Evolutionary conservation across 306 rosid species (phyloP).

Genomic region (Vigna hirtella): DNA sequence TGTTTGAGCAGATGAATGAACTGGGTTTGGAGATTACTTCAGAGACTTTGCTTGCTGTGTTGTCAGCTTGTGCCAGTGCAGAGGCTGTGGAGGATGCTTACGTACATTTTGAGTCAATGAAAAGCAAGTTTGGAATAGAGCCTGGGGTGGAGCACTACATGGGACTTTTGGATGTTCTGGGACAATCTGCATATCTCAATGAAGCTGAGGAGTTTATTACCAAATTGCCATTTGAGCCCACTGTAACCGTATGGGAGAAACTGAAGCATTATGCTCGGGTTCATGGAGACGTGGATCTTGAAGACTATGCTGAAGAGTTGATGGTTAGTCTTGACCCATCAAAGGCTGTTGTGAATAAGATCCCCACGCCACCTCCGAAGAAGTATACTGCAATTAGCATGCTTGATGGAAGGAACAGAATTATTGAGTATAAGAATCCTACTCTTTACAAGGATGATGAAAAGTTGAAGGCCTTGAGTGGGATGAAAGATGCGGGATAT

Average conservation of each 20-base stretch:
- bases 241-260: too few species aligned
- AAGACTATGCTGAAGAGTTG: too few species aligned
- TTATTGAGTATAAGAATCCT: slow-evolving; percentile 71
- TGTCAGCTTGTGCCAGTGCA: slow-evolving; percentile 85
- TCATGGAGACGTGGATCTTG: too few species aligned
- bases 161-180: too few species aligned
- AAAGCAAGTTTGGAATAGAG: slow-evolving; percentile 64
- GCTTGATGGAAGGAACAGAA: slow-evolving; percentile 80
- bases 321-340: too few species aligned
- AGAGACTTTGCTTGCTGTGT: slow-evolving; percentile 71
- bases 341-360: too few species aligned
- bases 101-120: slow-evolving; percentile 73
- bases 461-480: slow-evolving; percentile 69
- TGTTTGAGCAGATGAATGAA: too few species aligned
- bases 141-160: slow-evolving; percentile 56
- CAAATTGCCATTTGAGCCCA: too few species aligned
- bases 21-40: slow-evolving; percentile 48
- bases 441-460: slow-evolving; percentile 84
- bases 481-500: slow-evolving; percentile 71
- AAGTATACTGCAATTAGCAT: slow-evolving; percentile 51
- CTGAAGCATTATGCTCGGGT: too few species aligned
- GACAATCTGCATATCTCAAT: too few species aligned
- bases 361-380: too few species aligned
- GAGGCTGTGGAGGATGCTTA: slow-evolving; percentile 86
- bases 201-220: too few species aligned